These are phyloP conservation scores for Heliocybe sulcata DNA, from an alignment of 1,284 basidiomycete genomes.

Conservation along the genomic window DNA sequence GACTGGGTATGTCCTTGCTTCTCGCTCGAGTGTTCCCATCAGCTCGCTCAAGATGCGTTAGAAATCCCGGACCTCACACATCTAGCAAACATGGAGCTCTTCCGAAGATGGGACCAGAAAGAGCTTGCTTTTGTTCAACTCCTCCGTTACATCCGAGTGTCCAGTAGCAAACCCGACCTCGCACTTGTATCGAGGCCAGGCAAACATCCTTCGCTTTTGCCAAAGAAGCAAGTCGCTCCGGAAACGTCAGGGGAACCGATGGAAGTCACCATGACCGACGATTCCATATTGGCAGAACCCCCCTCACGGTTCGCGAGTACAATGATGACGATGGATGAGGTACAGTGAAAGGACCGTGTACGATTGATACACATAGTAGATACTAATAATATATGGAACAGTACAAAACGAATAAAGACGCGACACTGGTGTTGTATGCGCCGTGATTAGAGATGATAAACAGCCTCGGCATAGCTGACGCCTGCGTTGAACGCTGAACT, in stretches of 20 bases:
- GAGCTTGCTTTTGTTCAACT: slow-evolving; percentile 70
- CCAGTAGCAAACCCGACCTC: slow-evolving; percentile 39
- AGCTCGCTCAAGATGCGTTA: slow-evolving; percentile 21
- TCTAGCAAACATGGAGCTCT: slow-evolving; percentile 60
- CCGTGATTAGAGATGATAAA: background rate
- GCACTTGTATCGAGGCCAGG: slow-evolving; percentile 51
- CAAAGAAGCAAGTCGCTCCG: background rate
- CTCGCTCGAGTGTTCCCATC: slow-evolving; percentile 5
- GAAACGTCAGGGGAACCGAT: slow-evolving; percentile 25
- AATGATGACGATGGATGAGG: slow-evolving; percentile 35
- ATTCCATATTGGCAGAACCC: slow-evolving; percentile 22
- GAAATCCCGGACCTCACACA: slow-evolving; percentile 86
- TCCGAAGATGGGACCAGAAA: slow-evolving; percentile 73
- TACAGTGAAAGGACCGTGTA: slow-evolving; percentile 9
- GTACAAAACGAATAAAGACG: background rate
- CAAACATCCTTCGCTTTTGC: slow-evolving; percentile 37
- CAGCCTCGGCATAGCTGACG: background rate
- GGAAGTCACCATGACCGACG: slow-evolving; percentile 22
- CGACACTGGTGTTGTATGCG: background rate
- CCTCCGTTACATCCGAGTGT: slow-evolving; percentile 72
- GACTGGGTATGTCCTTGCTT: slow-evolving; percentile 57
- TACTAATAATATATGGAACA: background rate
- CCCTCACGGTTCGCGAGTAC: slow-evolving; percentile 31
- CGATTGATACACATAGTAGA: background rate
- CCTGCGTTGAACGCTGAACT: background rate